Evolutionary conservation across 805 yeast species (phyloP), one percentile per base, ranked within the genome.

Genomic region (Wickerhamiella kurtzmanii): DNA sequence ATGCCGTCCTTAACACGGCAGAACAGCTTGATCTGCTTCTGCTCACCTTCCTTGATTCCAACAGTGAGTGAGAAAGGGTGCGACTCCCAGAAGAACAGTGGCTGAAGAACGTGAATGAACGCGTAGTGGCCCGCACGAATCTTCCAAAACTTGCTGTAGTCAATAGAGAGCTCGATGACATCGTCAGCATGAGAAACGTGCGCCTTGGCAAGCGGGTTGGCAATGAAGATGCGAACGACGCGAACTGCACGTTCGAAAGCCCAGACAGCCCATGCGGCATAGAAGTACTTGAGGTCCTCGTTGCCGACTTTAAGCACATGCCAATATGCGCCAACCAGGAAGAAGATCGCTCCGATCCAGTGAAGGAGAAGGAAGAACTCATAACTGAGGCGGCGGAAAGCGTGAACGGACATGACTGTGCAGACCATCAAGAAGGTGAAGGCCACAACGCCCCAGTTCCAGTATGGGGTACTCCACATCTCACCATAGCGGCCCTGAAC

Each of bases 251-350:
- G 67, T 58, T 86, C 94, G 53, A 76, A 69, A 1, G 67, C 71
- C 95, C 95, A 86, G 6, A 85, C 67, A 0, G 76, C 79, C 49
- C 76, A 70, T 6, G 79, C 58, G 3, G 76, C 72, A 48, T 74
- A 76, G 18, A 72, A 55, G 64, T 71, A 75, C 47, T 67, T 70
- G 3, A 22, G 37, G 54, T 68, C 65, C 67, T 72, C 72, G 1
- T 73, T 73, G 45, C 69, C 64, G 57, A 56, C 25, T 46, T 42
- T 48, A 17, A 48, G 61, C 57, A 78, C 20, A 59, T 83, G 92
- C 39, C 67, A 67, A 73, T 77, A 80, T 47, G 75, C 71, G 47
- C 75, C 73, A 9, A 68, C 67, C 51, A 79, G 68, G 54, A 80
- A 77, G 3, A 69, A 54, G 4, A 70, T 60, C 3, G 76, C 86